phyloP scores from a whole-genome alignment of 2,329 filamentous ascomycete genomes.

The Colletotrichum sp. region DNA sequence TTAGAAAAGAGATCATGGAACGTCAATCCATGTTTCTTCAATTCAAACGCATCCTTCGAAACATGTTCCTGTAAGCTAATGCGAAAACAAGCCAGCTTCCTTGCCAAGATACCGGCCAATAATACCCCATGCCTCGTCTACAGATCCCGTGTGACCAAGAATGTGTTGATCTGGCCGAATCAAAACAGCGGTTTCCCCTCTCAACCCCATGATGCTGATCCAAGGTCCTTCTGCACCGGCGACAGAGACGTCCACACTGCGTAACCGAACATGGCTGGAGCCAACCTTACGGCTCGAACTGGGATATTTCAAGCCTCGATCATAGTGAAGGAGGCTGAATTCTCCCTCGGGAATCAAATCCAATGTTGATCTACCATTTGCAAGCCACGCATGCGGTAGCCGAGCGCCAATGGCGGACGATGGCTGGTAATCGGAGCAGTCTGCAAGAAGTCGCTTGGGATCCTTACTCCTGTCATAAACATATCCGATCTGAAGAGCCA shows the following conservation, averaged over 20 bases:
- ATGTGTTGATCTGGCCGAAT: neutral
- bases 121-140: neutral
- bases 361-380: neutral
- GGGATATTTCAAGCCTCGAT: neutral
- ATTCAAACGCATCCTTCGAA: no score
- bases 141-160: neutral
- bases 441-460: rapidly evolving
- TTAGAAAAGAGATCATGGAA: no score
- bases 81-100: neutral
- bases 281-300: neutral
- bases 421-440: neutral
- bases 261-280: neutral
- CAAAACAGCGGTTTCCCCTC: neutral
- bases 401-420: neutral
- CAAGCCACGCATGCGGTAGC: neutral
- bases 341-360: neutral
- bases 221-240: neutral
- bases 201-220: neutral
- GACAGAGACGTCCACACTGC: neutral
- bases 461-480: neutral
- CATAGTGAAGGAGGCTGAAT: neutral
- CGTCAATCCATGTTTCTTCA: no score
- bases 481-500: neutral
- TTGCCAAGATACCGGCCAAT: neutral
- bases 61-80: neutral